Conservation (phyloP, 179 eudicot species). For the Actinidia polygama region DNA sequence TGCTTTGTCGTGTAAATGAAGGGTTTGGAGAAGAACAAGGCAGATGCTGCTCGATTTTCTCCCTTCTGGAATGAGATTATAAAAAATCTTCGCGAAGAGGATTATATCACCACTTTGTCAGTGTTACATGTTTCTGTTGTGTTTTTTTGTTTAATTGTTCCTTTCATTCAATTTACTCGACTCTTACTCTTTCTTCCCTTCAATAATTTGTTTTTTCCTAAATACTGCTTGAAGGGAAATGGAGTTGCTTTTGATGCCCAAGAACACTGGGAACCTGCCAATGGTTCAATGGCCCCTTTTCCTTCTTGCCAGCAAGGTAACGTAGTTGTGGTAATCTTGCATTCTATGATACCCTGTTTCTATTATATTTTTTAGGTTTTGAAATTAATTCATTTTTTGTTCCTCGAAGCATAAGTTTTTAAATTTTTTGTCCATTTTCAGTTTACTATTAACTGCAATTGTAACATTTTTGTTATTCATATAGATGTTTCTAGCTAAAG, state of each 20-base stretch:
- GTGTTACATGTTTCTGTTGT: conserved; percentile 31
- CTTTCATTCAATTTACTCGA: conserved; percentile 9
- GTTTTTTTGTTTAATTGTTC: conserved; percentile 1
- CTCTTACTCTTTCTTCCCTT: conserved; percentile 15
- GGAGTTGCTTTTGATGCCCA: conserved; percentile 96
- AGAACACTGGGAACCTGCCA: conserved; percentile 72
- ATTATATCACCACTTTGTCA: conserved; percentile 73
- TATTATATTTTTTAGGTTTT: background rate
- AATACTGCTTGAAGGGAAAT: conserved; percentile 59
- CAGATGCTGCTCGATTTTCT: conserved; percentile 84
- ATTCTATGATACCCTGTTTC: background rate
- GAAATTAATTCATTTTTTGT: background rate
- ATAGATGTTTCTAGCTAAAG: conserved; percentile 90
- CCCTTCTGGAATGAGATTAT: conserved; percentile 99
- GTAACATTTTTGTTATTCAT: background rate
- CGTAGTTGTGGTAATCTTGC: background rate
- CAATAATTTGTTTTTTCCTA: background rate
- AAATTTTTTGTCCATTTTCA: background rate
- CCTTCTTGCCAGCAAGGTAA: conserved; percentile 98
- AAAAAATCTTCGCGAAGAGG: conserved; percentile 91
- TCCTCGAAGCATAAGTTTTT: background rate
- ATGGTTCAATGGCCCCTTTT: conserved; percentile 99
- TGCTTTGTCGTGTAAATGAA: conserved; percentile 28
- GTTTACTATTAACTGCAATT: background rate
- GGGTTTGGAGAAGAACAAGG: conserved; percentile 73